Conservation (phyloP, 306 rosid genomes). For the Cucumis cinereus region DNA sequence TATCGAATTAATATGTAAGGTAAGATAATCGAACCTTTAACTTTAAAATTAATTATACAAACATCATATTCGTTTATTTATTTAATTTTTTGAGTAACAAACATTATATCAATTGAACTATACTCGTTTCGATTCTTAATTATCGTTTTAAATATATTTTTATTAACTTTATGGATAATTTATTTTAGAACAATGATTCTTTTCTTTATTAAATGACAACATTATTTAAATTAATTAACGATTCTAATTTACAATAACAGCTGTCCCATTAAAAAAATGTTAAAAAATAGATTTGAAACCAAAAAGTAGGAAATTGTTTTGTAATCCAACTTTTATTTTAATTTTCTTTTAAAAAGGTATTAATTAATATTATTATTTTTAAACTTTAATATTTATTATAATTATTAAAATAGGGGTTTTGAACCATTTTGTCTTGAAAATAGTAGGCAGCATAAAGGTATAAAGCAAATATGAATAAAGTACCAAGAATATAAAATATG, state of each 20-base stretch:
- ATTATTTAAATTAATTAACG: background rate
- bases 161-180: too few relatives aligned
- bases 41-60: too few relatives aligned
- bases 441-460: background rate
- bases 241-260: background rate
- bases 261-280: background rate
- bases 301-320: background rate
- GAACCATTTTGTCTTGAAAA: background rate
- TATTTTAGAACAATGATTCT: background rate
- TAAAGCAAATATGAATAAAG: slow-evolving; percentile 1
- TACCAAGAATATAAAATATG: background rate
- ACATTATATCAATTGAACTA: too few relatives aligned
- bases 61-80: too few relatives aligned
- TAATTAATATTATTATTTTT: too few relatives aligned
- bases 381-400: background rate
- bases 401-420: background rate
- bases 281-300: background rate
- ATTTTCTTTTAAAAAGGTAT: background rate
- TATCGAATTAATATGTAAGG: too few relatives aligned
- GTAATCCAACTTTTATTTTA: background rate
- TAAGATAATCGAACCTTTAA: too few relatives aligned
- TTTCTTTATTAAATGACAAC: background rate
- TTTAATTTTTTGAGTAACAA: too few relatives aligned
- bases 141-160: too few relatives aligned
- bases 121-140: too few relatives aligned